These are phyloP conservation scores for Ustilaginoidea virens DNA, from an alignment of 2,329 filamentous ascomycete genomes.

Conservation along the genomic window DNA sequence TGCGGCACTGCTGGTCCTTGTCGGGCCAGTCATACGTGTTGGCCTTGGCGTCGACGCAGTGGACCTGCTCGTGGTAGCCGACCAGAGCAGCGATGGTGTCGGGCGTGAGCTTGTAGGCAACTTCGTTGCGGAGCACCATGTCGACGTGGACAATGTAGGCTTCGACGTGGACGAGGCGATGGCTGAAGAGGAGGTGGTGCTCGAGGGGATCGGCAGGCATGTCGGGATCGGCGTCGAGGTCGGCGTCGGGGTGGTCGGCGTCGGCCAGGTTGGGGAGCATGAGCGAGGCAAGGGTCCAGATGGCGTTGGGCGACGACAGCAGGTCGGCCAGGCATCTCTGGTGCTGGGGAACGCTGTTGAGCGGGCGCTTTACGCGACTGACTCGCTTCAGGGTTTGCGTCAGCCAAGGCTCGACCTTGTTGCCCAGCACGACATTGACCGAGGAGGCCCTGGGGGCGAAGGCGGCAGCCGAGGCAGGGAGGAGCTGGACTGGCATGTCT, in stretches of 20 bases:
- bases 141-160: slow-evolving; percentile 98
- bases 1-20: slow-evolving; percentile 92
- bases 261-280: slow-evolving; percentile 87
- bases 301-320: slow-evolving; percentile 73
- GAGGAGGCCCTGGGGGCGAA: slow-evolving; percentile 83
- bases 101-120: slow-evolving; percentile 91
- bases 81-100: slow-evolving; percentile 89
- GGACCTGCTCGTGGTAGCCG: slow-evolving; percentile 91
- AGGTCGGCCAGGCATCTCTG: slow-evolving; percentile 91
- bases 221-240: slow-evolving; percentile 86
- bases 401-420: slow-evolving; percentile 90
- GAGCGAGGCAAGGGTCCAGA: slow-evolving; percentile 87
- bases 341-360: slow-evolving; percentile 95
- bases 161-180: slow-evolving; percentile 83
- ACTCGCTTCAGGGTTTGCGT: slow-evolving; percentile 93
- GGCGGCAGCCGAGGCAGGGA: slow-evolving; percentile 89
- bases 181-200: slow-evolving; percentile 80
- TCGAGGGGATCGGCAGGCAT: slow-evolving; percentile 73
- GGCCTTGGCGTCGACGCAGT: slow-evolving; percentile 79
- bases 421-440: slow-evolving; percentile 85
- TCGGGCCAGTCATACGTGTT: slow-evolving; percentile 90
- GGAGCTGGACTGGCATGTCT: slow-evolving; percentile 76
- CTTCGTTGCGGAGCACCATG: slow-evolving; percentile 94
- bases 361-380: slow-evolving; percentile 87
- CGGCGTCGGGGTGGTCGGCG: slow-evolving; percentile 65